Base-by-base conservation (phyloP, 2,329 filamentous ascomycete species). In the Colletotrichum spinosum region DNA sequence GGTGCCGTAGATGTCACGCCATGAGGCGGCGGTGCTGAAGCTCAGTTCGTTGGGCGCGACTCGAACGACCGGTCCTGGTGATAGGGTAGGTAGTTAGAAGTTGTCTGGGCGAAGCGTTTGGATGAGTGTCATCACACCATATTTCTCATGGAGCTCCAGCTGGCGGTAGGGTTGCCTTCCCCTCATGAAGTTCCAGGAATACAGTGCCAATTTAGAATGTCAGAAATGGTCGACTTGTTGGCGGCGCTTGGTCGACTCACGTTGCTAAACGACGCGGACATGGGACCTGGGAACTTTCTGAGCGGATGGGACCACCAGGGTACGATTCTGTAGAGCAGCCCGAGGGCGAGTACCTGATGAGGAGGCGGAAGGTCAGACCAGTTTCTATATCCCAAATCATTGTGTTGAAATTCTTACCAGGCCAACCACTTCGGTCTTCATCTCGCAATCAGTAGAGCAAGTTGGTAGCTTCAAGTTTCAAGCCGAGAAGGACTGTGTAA, bases 1-100 rank as follows among this genome's bases (percentile, higher is more conserved):
- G 10, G 50, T 34, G 12, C 53, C 60, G 45, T 72, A 69, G 15
- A 71, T 72, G 25, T 72, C 54, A 2, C 6, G 17, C 54, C 54
- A 56, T 4, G 54, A 56, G 13, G 46, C n/a, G 12, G 54, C n/a
- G 7, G 54, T 56, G 34, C 48, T 48, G 35, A 56, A 56, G 2
- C 42, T 48, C 6, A 56, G 34, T 10, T 56, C 54, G 33, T 56
- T 56, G 13, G 54, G 54, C 11, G 54, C 25, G 34, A 56, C 33
- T 12, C 54, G 33, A 11, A 56, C 54, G 2, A 56, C 42, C 8
- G 54, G 54, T 33, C 54, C 54, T 56, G 44, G 12, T 44, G 8
- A 44, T n/a, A n/a, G n/a, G n/a, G n/a, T n/a, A n/a, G 4, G 1
- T 8, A 10, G 17, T 6, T 2, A 44, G 11, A n/a, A 7, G 9